These are phyloP conservation scores for Podospora pseudoanserina DNA, from an alignment of 495 filamentous ascomycete genomes.

Conservation along the genomic window DNA sequence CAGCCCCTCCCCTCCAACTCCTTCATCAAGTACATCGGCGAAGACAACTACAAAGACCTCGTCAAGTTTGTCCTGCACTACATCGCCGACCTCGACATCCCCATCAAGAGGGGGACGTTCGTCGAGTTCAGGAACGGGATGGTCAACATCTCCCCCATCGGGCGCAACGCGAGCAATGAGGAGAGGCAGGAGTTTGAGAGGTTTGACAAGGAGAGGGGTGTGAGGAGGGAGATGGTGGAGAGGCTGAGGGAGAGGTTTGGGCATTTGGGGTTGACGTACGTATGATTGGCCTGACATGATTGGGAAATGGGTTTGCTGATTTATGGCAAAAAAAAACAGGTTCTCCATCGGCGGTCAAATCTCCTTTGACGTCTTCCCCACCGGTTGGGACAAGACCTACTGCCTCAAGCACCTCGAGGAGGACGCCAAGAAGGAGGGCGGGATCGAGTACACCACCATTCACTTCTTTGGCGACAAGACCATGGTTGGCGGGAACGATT, in stretches of 20 bases:
- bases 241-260: slow-evolving; percentile 75
- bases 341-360: slow-evolving; percentile 95
- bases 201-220: slow-evolving; percentile 71
- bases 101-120: slow-evolving; percentile 92
- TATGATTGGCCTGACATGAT: slow-evolving; percentile 14
- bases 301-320: neutral
- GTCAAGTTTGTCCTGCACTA: slow-evolving; percentile 84
- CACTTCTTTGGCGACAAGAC: slow-evolving; percentile 99
- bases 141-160: slow-evolving; percentile 90
- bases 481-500: slow-evolving; percentile 84
- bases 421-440: slow-evolving; percentile 65
- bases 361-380: slow-evolving; percentile 96
- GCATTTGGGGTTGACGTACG: slow-evolving; percentile 79
- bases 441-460: slow-evolving; percentile 75
- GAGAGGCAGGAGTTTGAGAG: slow-evolving; percentile 76
- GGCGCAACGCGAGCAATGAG: slow-evolving; percentile 77
- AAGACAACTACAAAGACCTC: slow-evolving; percentile 85
- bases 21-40: slow-evolving; percentile 92
- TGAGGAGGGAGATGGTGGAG: slow-evolving; percentile 68
- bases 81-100: slow-evolving; percentile 81
- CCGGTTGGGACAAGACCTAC: slow-evolving; percentile 98
- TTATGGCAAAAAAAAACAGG: slow-evolving; percentile 37
- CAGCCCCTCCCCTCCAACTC: slow-evolving; percentile 63
- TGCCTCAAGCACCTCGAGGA: slow-evolving; percentile 82
- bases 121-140: slow-evolving; percentile 96